Base-by-base conservation (phyloP, 192 early-diverging fungal genomes). In the Backusella australiensis region DNA sequence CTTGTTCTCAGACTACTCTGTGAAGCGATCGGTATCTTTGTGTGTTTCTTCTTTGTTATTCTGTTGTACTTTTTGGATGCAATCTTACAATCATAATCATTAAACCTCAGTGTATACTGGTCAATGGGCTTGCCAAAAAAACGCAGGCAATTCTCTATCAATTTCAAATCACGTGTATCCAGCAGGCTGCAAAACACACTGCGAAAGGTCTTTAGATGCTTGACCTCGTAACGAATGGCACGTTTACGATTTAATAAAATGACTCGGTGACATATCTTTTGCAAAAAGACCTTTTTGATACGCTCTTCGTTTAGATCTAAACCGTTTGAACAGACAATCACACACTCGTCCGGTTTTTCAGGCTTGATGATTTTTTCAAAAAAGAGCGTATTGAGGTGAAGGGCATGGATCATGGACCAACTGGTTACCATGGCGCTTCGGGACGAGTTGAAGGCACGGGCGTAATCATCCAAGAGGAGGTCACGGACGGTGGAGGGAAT, bases 341-440 rank as follows among this genome's bases (percentile, higher is more conserved):
- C 46, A 49, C 46, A 49, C 19, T 49, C 46, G 17, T 49, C 46
- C 15, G 46, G 46, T 7, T 49, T 49, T 49, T 49, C 46, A 49
- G 46, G 19, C 46, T 69, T 23, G 21, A 69, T 21, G 17, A 41
- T 35, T 21, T 38, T 38, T 35, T 35, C 34, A 5, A 35, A 14
- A 38, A 69, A 69, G 9, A 69, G 23, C 2, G 35, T 38, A 26
- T 69, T 69, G 56, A 63, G 56, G 56, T 63, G 56, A 63, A 63
- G 56, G 12, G 68, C 68, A 69, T 69, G 68, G 26, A 69, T 69
- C n/a, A 69, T 69, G n/a, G 68, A 69, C 68, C 68, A 69, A 14
- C 68, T 38, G 21, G 35, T 69, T 1, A 69, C 34, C 34, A 69
- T 35, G 23, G 35, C 35, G 34, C n/a, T 23, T 36, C 34, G 35